phyloP scores from a whole-genome alignment of 192 early-diverging fungal species.

The Umbelopsis vinacea region DNA sequence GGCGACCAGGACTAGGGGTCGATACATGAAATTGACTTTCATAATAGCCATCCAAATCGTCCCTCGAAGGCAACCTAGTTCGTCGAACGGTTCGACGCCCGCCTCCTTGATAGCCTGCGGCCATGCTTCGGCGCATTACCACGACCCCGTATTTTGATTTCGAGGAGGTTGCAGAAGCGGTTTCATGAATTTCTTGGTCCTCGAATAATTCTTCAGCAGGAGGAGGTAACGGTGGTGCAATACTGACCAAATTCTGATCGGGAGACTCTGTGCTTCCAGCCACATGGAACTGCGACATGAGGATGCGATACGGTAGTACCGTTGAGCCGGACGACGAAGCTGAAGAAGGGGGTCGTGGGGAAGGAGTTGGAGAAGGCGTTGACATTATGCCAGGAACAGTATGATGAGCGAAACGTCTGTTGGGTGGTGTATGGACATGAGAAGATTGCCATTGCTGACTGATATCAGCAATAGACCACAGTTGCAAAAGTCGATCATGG shows the following conservation, averaged over 20 bases:
- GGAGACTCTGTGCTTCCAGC: background rate
- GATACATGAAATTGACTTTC: slow-evolving; percentile 19
- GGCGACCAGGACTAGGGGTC: slow-evolving; percentile 9
- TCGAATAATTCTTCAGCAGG: too few species aligned
- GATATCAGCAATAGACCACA: slow-evolving; percentile 18
- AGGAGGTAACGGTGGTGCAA: slow-evolving; percentile 2
- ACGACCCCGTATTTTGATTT: slow-evolving; percentile 17
- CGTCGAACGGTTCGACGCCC: slow-evolving; percentile 9
- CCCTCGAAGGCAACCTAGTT: slow-evolving; percentile 1
- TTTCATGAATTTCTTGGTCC: background rate
- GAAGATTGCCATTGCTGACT: slow-evolving; percentile 17
- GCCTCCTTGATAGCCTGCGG: background rate
- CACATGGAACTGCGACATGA: slow-evolving; percentile 14
- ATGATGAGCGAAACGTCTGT: slow-evolving; percentile 13
- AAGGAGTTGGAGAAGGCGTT: slow-evolving; percentile 8
- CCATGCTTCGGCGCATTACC: slow-evolving; percentile 7
- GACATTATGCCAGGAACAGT: slow-evolving; percentile 12
- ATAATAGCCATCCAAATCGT: slow-evolving; percentile 19
- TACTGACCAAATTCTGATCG: slow-evolving; percentile 15
- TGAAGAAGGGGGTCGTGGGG: slow-evolving; percentile 9
- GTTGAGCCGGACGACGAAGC: slow-evolving; percentile 16
- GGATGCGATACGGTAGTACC: slow-evolving; percentile 1
- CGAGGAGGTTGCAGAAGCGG: background rate
- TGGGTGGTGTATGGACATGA: slow-evolving; percentile 11
- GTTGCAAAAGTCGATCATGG: slow-evolving; percentile 12